These are phyloP conservation scores for Chytridium lagenaria DNA, from an alignment of 371 early-diverging fungal genomes.

Conservation along the genomic window DNA sequence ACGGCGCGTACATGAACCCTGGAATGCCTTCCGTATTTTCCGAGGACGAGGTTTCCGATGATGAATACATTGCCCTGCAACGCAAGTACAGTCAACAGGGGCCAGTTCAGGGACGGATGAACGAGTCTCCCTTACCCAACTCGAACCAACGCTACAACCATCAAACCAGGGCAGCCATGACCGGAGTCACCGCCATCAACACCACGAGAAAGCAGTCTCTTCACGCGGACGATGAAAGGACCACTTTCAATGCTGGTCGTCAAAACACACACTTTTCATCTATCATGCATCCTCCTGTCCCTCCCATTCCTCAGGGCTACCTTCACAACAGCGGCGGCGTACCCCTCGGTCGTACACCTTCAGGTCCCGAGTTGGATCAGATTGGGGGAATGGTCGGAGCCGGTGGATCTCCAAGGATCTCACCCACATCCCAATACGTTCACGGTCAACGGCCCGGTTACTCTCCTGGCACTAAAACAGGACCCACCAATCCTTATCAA, in stretches of 20 bases:
- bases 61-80: not conserved
- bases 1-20: no score
- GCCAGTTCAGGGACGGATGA: not conserved
- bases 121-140: not conserved
- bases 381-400: not conserved
- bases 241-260: not conserved
- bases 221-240: not conserved
- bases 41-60: constrained; percentile 14
- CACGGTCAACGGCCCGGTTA: no score
- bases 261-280: not conserved
- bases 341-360: not conserved
- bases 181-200: constrained; percentile 3
- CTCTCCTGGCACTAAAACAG: no score
- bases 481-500: not conserved
- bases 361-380: not conserved
- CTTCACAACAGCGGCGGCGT: not conserved
- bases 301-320: constrained; percentile 3
- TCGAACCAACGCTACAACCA: not conserved
- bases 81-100: not conserved
- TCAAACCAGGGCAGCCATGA: not conserved
- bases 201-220: constrained; percentile 5
- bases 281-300: not conserved
- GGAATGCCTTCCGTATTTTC: no score
- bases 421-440: not conserved
- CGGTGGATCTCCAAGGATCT: not conserved